Conservation (phyloP, 164 flowering plant genomes). For the Dillenia suffruticosa region DNA sequence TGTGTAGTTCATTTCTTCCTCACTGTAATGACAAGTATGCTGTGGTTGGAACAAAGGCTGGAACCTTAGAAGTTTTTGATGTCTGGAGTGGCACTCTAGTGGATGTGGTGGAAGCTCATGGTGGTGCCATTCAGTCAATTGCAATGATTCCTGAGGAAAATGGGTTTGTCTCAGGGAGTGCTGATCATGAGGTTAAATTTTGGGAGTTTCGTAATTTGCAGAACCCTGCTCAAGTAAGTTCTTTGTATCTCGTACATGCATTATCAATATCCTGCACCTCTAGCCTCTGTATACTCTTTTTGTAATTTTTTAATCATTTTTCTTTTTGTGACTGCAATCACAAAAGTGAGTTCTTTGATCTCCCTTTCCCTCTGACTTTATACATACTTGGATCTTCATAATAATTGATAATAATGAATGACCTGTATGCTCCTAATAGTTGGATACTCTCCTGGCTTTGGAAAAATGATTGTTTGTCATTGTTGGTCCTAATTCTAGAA, state of each 20-base stretch:
- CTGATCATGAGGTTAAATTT: conserved; percentile 86
- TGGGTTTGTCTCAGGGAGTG: conserved; percentile 91
- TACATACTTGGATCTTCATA: no score
- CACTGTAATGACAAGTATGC: conserved; percentile 58
- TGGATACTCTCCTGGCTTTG: no score
- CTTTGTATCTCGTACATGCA: background rate
- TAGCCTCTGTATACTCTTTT: no score
- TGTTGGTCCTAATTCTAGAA: no score
- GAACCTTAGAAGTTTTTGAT: conserved; percentile 82
- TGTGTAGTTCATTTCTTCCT: conserved; percentile 78
- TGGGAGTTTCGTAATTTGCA: conserved; percentile 72
- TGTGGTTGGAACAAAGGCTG: conserved; percentile 83
- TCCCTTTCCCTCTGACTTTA: no score
- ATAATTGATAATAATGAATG: no score
- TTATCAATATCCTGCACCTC: background rate
- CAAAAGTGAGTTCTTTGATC: no score
- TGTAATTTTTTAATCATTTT: no score
- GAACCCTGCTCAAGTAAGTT: conserved; percentile 61
- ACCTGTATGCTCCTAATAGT: no score
- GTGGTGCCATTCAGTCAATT: conserved; percentile 67
- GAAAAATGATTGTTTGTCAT: no score
- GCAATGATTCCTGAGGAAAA: conserved; percentile 57
- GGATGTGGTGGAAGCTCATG: conserved; percentile 80
- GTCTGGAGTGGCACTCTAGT: conserved; percentile 71
- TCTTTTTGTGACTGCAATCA: no score